Base-by-base conservation (phyloP, 2,329 filamentous ascomycete genomes). In the Nigrospora oryzae region DNA sequence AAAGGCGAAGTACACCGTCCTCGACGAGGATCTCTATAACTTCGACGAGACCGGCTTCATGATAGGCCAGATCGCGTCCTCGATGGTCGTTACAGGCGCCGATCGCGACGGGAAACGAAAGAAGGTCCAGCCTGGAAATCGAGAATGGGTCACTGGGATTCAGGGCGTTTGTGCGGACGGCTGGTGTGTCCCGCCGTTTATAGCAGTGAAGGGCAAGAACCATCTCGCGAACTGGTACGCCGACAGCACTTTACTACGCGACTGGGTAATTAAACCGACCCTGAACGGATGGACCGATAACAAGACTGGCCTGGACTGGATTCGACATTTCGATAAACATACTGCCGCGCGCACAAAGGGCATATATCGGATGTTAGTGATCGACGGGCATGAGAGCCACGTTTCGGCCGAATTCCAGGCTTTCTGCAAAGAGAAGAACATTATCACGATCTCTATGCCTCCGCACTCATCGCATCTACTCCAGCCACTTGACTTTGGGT, bases 61-160 rank as follows among this genome's bases (percentile, higher is more conserved):
- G 14, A 34, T 41, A 11, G 28, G 28, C 4, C 28, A 30, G 13
- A 41, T 34, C 16, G n/a, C 19, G 4, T 19, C 16, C 28, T 17
- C n/a, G 7, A 23, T 41, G 19, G 39, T 41, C 28, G n/a, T 40
- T 19, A 40, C 16, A 15, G 15, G 17, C 28, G 17, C 16, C 11
- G 38, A 28, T 14, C 38, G 38, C 8, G 2, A n/a, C 23, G 11
- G n/a, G 2, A 40, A 31, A 23, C 15, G 15, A 3, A 40, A 41
- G 14, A 17, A 13, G n/a, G 16, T 41, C 28, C 28, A 41, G 16
- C 28, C 17, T 28, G 11, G 57, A 10, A 53, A 59, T 51, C 48
- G 53, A 10, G 52, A 60, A 56, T 63, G 49, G 53, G 46, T 49
- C 46, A 60, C 50, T 12, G 46, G 48, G 13, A 53, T 59, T 37